Conservation (phyloP, 2,329 filamentous ascomycete genomes). For the Colletotrichum kahawae region DNA sequence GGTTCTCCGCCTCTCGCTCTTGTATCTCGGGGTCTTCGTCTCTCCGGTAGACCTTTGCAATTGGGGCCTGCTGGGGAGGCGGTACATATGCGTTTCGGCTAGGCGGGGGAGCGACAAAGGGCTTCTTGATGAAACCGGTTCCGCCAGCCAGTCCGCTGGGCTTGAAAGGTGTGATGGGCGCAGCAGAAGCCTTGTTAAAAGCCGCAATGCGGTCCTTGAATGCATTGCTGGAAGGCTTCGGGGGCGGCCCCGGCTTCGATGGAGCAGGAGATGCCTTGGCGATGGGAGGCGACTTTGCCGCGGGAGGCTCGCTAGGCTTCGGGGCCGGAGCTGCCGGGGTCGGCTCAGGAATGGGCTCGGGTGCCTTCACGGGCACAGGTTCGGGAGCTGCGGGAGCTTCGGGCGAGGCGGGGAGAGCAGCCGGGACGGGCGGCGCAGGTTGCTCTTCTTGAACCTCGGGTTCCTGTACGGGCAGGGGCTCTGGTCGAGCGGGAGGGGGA, state of each 20-base stretch:
- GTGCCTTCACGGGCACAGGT: conserved; percentile 33
- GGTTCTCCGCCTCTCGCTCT: conserved; percentile 68
- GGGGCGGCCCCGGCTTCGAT: conserved; percentile 63
- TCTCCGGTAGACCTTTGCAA: conserved; percentile 79
- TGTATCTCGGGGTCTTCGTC: conserved; percentile 83
- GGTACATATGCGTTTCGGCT: conserved; percentile 92
- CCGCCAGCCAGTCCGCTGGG: conserved; percentile 67
- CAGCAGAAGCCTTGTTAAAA: conserved; percentile 89
- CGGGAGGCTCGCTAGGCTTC: conserved; percentile 40
- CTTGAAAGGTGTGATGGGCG: conserved; percentile 90
- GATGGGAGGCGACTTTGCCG: conserved; percentile 40
- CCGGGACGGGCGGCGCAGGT: conserved; percentile 31
- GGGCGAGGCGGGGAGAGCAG: conserved; percentile 30
- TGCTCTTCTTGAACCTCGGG: conserved; percentile 40
- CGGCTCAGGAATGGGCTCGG: conserved; percentile 33
- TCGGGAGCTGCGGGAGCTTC: conserved; percentile 41
- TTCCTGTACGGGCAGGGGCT: conserved; percentile 34
- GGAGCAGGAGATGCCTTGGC: conserved; percentile 38
- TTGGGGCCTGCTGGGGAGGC: conserved; percentile 71
- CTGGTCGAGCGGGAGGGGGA: conserved; percentile 35
- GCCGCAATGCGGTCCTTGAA: conserved; percentile 97
- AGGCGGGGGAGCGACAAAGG: conserved; percentile 93
- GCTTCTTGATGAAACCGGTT: conserved; percentile 88
- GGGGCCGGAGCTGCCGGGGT: conserved; percentile 34
- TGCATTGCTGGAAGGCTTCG: conserved; percentile 77